phyloP scores from a whole-genome alignment of 345 rosid species.

The Boechera stricta region DNA sequence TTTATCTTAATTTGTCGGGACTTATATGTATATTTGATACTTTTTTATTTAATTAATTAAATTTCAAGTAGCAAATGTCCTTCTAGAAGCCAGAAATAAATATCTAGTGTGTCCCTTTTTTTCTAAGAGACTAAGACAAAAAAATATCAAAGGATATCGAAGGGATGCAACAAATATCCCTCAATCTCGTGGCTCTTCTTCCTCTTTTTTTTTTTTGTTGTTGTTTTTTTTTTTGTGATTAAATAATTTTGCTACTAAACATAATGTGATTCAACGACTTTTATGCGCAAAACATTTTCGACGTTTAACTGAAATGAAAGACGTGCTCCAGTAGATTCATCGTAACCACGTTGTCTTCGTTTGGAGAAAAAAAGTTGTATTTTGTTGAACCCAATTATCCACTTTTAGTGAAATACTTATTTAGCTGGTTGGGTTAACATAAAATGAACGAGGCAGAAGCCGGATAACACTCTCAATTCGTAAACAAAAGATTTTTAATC shows the following conservation, averaged over 20 bases:
- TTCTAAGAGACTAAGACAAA: background rate
- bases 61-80: background rate
- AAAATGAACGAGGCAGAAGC: background rate
- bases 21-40: background rate
- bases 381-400: background rate
- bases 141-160: background rate
- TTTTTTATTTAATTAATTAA: background rate
- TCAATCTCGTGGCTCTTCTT: constrained; percentile 10
- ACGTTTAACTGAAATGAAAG: constrained; percentile 37
- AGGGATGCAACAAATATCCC: background rate
- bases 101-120: background rate
- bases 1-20: constrained; percentile 22
- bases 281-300: background rate
- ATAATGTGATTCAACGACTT: constrained; percentile 24
- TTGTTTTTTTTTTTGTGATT: background rate
- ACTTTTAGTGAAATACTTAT: background rate
- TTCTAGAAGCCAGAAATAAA: constrained; percentile 40
- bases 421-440: background rate
- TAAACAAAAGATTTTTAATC: background rate
- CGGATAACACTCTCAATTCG: background rate
- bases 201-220: background rate
- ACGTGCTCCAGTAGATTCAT: constrained; percentile 33
- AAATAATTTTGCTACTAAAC: background rate
- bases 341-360: constrained; percentile 28
- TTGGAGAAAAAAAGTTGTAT: background rate